Conservation (phyloP, 73 alveolate genomes). For the Stentor roeselii region DNA sequence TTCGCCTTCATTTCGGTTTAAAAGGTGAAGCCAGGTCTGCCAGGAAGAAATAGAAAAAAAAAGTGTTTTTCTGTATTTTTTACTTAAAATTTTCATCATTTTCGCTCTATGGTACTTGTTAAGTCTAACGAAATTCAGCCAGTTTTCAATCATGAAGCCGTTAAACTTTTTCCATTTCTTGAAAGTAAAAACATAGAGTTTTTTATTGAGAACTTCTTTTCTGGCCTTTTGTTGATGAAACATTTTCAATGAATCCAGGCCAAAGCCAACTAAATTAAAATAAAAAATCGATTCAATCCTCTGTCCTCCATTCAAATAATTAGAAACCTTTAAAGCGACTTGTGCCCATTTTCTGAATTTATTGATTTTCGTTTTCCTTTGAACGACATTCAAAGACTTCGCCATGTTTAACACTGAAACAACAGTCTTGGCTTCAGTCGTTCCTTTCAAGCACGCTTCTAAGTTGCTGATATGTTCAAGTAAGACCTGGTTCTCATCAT, state of each 20-base stretch:
- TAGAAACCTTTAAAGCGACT: background rate
- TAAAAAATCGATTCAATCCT: background rate
- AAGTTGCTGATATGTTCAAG: background rate
- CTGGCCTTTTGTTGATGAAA: too few relatives aligned
- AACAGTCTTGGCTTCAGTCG: background rate
- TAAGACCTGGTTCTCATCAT: background rate
- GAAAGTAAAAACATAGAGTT: too few relatives aligned
- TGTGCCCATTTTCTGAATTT: background rate
- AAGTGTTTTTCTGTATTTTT: too few relatives aligned
- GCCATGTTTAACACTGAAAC: background rate
- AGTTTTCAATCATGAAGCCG: too few relatives aligned
- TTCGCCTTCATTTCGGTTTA: background rate
- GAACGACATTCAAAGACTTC: background rate
- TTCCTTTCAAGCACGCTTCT: background rate
- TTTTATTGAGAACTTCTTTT: too few relatives aligned
- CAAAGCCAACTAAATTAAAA: too few relatives aligned
- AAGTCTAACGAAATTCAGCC: too few relatives aligned
- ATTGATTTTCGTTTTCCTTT: background rate
- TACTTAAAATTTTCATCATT: too few relatives aligned
- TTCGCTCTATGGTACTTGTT: too few relatives aligned
- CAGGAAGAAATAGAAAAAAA: background rate
- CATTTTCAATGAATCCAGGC: too few relatives aligned
- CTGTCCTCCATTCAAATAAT: background rate
- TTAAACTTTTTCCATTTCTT: too few relatives aligned
- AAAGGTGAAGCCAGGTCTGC: background rate